Conservation (phyloP, 1,284 basidiomycete species). For the Apiotrichum porosum region DNA sequence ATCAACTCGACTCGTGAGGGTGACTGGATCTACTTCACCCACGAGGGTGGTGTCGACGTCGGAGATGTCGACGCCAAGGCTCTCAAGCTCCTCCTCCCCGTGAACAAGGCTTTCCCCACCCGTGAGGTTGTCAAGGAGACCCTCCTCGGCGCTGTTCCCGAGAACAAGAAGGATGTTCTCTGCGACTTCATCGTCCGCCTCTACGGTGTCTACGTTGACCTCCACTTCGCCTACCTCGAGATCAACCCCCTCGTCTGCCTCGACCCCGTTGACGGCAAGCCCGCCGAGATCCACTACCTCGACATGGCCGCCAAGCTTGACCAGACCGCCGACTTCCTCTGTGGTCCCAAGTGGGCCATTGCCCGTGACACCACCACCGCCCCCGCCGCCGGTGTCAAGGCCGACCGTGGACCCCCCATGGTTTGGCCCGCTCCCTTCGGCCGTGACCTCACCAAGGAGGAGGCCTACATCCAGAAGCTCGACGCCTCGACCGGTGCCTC, state of each 20-base stretch:
- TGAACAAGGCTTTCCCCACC: constrained; percentile 69
- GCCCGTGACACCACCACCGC: constrained; percentile 81
- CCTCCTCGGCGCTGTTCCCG: constrained; percentile 73
- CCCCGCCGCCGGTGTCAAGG: constrained; percentile 57
- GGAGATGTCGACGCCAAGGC: constrained; percentile 99
- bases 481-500: constrained; percentile 96
- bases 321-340: constrained; percentile 92
- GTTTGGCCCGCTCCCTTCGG: constrained; percentile 96
- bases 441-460: constrained; percentile 96
- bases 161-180: constrained; percentile 75
- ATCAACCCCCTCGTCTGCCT: constrained; percentile 98
- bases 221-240: constrained; percentile 92
- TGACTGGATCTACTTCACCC: constrained; percentile 96
- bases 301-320: constrained; percentile 99
- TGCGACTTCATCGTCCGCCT: constrained; percentile 91
- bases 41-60: constrained; percentile 97
- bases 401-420: constrained; percentile 97
- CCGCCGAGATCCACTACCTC: constrained; percentile 86
- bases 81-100: constrained; percentile 79
- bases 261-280: constrained; percentile 67
- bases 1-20: constrained; percentile 94
- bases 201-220: constrained; percentile 95
- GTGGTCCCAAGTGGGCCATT: constrained; percentile 97
- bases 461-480: constrained; percentile 96
- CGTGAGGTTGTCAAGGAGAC: constrained; percentile 68